Evolutionary conservation across 371 early-diverging fungal species (phyloP).

Genomic region (Mucor plumbeus): DNA sequence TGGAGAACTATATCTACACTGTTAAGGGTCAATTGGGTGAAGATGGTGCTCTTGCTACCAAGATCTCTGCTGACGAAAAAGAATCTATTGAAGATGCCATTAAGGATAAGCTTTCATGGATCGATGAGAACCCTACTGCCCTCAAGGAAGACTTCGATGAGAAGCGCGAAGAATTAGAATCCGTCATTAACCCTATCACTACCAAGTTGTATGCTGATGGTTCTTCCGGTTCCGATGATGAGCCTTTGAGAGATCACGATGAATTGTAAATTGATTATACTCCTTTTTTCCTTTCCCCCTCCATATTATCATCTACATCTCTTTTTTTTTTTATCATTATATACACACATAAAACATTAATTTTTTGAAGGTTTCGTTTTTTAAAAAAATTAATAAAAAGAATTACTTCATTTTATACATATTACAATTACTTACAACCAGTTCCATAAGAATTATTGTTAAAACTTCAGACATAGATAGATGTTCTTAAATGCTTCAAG

Average conservation of each 20-base stretch:
- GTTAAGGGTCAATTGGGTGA: slow-evolving; percentile 83
- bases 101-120: slow-evolving; percentile 83
- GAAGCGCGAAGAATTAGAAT: slow-evolving; percentile 84
- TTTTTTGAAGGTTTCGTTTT: slow-evolving; percentile 14
- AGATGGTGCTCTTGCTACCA: slow-evolving; percentile 66
- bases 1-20: slow-evolving; percentile 85
- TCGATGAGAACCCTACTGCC: slow-evolving; percentile 74
- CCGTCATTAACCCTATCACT: slow-evolving; percentile 87
- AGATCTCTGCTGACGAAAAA: slow-evolving; percentile 81
- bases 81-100: slow-evolving; percentile 91
- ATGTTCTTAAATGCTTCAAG: too few relatives aligned
- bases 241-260: slow-evolving; percentile 75
- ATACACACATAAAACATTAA: slow-evolving; percentile 19
- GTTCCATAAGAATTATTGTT: too few relatives aligned
- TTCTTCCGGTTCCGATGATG: slow-evolving; percentile 60
- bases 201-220: slow-evolving; percentile 78
- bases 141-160: slow-evolving; percentile 82
- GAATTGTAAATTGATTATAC: slow-evolving; percentile 62
- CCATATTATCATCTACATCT: slow-evolving; percentile 15
- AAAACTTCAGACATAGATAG: too few relatives aligned
- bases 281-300: slow-evolving; percentile 8
- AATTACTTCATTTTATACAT: slow-evolving; percentile 2
- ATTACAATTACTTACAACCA: neutral
- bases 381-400: slow-evolving; percentile 15
- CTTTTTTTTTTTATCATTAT: slow-evolving; percentile 11